Percentiles rank a stretch among this genome's conserved stretches.
These are phyloP conservation scores for Aspergillus affinis DNA, from an alignment of 495 filamentous ascomycete species.

Conservation along the genomic window DNA sequence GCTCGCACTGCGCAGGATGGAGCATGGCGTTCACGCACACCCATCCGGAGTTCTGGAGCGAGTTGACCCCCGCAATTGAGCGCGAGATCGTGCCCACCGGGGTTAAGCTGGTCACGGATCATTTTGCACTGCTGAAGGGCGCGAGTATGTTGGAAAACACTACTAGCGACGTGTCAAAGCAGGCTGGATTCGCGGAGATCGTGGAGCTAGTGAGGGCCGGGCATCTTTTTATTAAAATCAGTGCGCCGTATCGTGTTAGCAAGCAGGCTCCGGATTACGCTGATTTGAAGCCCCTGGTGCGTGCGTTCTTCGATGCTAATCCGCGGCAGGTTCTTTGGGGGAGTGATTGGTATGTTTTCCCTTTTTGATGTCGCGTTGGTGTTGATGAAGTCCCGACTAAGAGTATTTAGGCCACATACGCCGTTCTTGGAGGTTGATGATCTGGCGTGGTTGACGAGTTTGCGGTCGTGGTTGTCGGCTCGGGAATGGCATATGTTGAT, in stretches of 20 bases:
- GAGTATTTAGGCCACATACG: slow-evolving; percentile 2
- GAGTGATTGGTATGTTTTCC: slow-evolving; percentile 25
- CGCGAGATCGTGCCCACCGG: slow-evolving; percentile 16
- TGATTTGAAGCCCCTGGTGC: slow-evolving; percentile 22
- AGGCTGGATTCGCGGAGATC: slow-evolving; percentile 22
- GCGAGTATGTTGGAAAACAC: slow-evolving; percentile 24
- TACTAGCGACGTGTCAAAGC: too few species aligned
- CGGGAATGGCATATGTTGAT: slow-evolving; percentile 26
- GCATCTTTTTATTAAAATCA: slow-evolving; percentile 26
- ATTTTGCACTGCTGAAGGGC: slow-evolving; percentile 26
- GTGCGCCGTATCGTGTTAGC: slow-evolving; percentile 28
- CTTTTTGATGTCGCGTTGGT: neutral
- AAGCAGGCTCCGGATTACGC: slow-evolving; percentile 17
- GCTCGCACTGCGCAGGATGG: slow-evolving; percentile 17
- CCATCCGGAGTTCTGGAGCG: slow-evolving; percentile 25
- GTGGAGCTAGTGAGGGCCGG: slow-evolving; percentile 22
- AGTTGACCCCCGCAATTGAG: slow-evolving; percentile 20
- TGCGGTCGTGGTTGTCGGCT: slow-evolving; percentile 24
- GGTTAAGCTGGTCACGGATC: slow-evolving; percentile 25
- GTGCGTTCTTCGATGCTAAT: slow-evolving; percentile 23
- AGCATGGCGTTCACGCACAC: slow-evolving; percentile 30
- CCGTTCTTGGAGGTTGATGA: slow-evolving; percentile 25
- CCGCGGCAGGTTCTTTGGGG: slow-evolving; percentile 23
- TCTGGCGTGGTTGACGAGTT: slow-evolving; percentile 24
- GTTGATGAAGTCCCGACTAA: too few species aligned